Percentiles rank a stretch among this genome's conserved stretches.
Conservation (phyloP, 1,284 basidiomycete species). For the Fomitopsis betulina region DNA sequence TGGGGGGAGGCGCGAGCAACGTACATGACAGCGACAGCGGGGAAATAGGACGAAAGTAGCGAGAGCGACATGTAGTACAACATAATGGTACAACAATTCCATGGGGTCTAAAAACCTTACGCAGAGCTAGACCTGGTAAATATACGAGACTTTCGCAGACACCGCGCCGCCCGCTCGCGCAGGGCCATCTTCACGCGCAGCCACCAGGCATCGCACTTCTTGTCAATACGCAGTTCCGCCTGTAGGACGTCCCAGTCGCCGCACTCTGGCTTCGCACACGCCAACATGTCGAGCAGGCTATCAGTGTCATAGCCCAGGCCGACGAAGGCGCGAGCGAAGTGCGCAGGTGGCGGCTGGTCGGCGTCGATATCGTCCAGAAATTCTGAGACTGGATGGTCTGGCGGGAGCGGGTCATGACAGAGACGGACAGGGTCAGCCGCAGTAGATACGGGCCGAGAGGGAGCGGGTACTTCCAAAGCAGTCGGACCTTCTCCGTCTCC, state of each 20-base stretch:
- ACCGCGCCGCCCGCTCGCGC: not conserved
- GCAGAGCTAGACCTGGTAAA: too few relatives aligned
- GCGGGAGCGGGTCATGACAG: not conserved
- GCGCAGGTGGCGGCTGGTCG: not conserved
- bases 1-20: too few relatives aligned
- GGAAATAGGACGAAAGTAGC: too few relatives aligned
- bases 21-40: too few relatives aligned
- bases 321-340: slow-evolving; percentile 1
- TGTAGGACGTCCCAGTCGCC: slow-evolving; percentile 2
- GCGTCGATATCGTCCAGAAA: not conserved
- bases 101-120: too few relatives aligned
- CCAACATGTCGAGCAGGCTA: not conserved
- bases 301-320: slow-evolving; percentile 2
- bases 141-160: not conserved
- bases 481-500: not conserved
- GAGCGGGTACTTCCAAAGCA: not conserved
- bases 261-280: not conserved
- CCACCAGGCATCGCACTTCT: slow-evolving; percentile 1
- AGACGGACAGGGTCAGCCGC: not conserved
- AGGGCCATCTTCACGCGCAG: slow-evolving; percentile 6
- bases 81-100: too few relatives aligned
- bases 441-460: not conserved
- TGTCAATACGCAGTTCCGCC: not conserved
- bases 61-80: too few relatives aligned
- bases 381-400: not conserved